These are phyloP conservation scores for Coemansia sp. DNA, from an alignment of 371 early-diverging fungal genomes.

Conservation along the genomic window DNA sequence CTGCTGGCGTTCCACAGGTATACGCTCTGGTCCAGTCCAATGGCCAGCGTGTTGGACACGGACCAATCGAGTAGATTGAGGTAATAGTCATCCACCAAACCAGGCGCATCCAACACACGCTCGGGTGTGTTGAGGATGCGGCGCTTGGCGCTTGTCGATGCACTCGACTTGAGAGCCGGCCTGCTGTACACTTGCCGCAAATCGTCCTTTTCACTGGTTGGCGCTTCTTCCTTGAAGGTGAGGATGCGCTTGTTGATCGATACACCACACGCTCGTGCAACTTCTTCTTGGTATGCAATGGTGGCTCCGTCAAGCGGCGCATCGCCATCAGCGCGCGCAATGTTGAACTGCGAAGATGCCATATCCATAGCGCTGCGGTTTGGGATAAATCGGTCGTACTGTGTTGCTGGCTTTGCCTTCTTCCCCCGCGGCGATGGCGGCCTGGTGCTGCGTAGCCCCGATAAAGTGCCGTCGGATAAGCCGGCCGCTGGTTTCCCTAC, in stretches of 20 bases:
- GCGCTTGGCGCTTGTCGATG: constrained; percentile 30
- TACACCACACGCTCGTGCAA: constrained; percentile 79
- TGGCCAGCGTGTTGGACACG: constrained; percentile 72
- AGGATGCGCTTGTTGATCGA: constrained; percentile 70
- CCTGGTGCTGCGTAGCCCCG: constrained; percentile 2
- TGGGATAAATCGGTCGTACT: constrained; percentile 80
- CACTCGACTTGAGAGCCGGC: constrained; percentile 35
- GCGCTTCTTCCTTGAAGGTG: constrained; percentile 69
- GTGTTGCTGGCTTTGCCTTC: constrained; percentile 36
- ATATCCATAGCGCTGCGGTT: constrained; percentile 63
- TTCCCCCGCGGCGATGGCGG: constrained; percentile 35
- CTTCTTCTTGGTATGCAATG: constrained; percentile 67
- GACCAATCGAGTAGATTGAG: constrained; percentile 98
- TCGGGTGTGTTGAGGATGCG: constrained; percentile 52
- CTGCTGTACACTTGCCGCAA: constrained; percentile 47
- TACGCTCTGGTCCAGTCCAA: constrained; percentile 84
- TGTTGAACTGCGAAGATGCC: constrained; percentile 63
- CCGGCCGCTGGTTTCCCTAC: not conserved
- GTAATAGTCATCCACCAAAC: constrained; percentile 95
- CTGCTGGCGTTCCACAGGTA: constrained; percentile 92
- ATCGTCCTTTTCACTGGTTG: constrained; percentile 58
- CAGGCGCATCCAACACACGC: constrained; percentile 86
- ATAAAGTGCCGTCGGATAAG: not conserved
- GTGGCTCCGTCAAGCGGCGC: constrained; percentile 54
- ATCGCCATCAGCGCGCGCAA: constrained; percentile 52